phyloP scores from a whole-genome alignment of 108 stramenopile genomes.

The Nitzschia sp. region DNA sequence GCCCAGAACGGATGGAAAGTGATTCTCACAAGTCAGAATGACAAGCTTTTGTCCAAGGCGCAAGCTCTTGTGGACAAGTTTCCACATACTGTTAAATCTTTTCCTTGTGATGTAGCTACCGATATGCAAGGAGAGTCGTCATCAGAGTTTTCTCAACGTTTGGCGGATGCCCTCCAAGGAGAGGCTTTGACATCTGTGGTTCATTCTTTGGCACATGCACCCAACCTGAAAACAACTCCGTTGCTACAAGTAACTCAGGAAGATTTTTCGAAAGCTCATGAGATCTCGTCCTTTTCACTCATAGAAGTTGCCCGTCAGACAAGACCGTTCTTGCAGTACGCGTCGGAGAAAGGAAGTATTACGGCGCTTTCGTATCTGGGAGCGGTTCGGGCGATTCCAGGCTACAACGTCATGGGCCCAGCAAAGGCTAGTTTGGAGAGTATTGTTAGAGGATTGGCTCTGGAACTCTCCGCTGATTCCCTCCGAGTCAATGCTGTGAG shows the following conservation, averaged over 20 bases:
- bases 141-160: constrained; percentile 21
- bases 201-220: constrained; percentile 53
- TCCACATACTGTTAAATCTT: constrained; percentile 23
- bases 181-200: constrained; percentile 41
- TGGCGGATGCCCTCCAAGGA: constrained; percentile 30
- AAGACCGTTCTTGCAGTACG: background rate
- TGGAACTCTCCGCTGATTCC: constrained; percentile 35
- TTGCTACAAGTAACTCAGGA: constrained; percentile 34
- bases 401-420: constrained; percentile 71
- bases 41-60: constrained; percentile 22
- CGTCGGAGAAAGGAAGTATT: constrained; percentile 20
- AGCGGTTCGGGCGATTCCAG: constrained; percentile 53
- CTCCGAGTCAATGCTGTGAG: constrained; percentile 66
- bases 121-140: constrained; percentile 18
- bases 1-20: constrained; percentile 37
- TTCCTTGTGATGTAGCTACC: constrained; percentile 38
- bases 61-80: constrained; percentile 13
- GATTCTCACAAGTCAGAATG: constrained; percentile 51
- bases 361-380: constrained; percentile 65
- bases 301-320: constrained; percentile 43
- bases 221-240: constrained; percentile 31
- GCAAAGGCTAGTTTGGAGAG: constrained; percentile 65
- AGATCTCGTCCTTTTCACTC: constrained; percentile 57
- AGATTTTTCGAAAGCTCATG: constrained; percentile 43
- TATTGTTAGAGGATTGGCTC: constrained; percentile 49